Base-by-base conservation (phyloP, 1,284 basidiomycete genomes). In the Cutaneotrichosporon arboriforme region DNA sequence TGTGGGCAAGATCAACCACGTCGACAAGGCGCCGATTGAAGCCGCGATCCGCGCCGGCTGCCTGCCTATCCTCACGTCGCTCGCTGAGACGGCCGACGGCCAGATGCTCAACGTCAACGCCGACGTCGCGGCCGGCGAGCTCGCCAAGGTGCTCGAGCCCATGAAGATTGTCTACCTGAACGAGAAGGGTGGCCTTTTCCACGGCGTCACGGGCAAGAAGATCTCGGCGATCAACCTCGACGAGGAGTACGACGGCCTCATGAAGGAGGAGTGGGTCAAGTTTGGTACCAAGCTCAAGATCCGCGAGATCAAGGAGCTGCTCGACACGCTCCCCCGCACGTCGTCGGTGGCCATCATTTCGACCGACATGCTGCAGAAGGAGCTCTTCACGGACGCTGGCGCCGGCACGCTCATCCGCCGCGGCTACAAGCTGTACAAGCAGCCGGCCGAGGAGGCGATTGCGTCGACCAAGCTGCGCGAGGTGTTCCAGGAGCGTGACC, bases 181-280 rank as follows among this genome's bases (percentile, higher is more conserved):
- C 74, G 96, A 98, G 70, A 97, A 98, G 79, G 94, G 94, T 55
- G 94, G 96, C 49, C 79, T 99, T 61, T 97, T 87, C 84, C 96
- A 99, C 72, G 94, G 94, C 58, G 86, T 96, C 43, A 91, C 91
- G 18, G 90, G 90, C 55, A 87, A 96, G 79, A 92, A 96, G 77
- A 77, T 98, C 52, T 88, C 90, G 66, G 84, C 88, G 40, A 97
- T 99, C 79, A 99, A 98, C 77, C 79, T 99, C 52, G 94, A 99
- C 73, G 94, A 98, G 87, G 94, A 99, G 79, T 98, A 97, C 76
- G 90, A 96, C 63, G 82, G 83, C 38, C 83, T 99, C 56, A 91
- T 98, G 92, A 96, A 93, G 73, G 87, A 97, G 78, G 83, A 92
- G n/a, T 99, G 96, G 94, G 94, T 99, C 77, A 97, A 97, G 77